Base-by-base conservation (phyloP, 495 filamentous ascomycete species). In the Terfezia boudieri region DNA sequence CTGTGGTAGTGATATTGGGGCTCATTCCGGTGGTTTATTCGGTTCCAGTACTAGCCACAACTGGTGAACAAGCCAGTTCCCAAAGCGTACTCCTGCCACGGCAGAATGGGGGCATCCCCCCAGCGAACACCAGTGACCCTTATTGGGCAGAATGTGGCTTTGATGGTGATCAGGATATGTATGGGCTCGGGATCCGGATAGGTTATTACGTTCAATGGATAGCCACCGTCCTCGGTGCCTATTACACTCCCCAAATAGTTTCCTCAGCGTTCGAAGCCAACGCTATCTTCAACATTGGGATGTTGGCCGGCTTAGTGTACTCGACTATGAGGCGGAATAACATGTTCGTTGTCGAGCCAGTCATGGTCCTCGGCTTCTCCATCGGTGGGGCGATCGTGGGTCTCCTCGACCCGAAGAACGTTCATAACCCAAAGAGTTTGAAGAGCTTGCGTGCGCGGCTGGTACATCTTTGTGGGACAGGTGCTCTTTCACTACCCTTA, bases 171-270 rank as follows among this genome's bases (percentile, higher is more conserved):
- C 35, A 60, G 6, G 68, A 69, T 36, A 58, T 68, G 10, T 70
- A 64, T 26, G 68, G 68, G 0, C 58, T 67, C 37, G 68, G 68
- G 4, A 67, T 70, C 10, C 66, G 68, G 9, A 59, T 70, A 9
- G 68, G 68, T 32, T 64, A 70, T 51, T 70, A 70, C 51, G 53
- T 68, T 0, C 68, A 70, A 54, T 62, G 58, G 49, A 37, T 69
- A 8, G 58, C 68, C 8, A 56, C 65, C 11, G 38, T 58, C 1
- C 38, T 54, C 50, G 35, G 20, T 6, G 36, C 57, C 32, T 59
- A 63, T 17, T 61, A 64, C 36, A 51, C 61, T 17, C 61, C 57
- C 38, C 43, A 53, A 22, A 55, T 57, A 20, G 61, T 60, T 8
- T 62, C 36, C 54, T 57, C 16, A 52, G 57, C 8, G 36, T 63